Percentiles rank a stretch among this genome's conserved stretches.
Evolutionary conservation across 306 rosid species (phyloP).

Genomic region (Pachyrhizus erosus): DNA sequence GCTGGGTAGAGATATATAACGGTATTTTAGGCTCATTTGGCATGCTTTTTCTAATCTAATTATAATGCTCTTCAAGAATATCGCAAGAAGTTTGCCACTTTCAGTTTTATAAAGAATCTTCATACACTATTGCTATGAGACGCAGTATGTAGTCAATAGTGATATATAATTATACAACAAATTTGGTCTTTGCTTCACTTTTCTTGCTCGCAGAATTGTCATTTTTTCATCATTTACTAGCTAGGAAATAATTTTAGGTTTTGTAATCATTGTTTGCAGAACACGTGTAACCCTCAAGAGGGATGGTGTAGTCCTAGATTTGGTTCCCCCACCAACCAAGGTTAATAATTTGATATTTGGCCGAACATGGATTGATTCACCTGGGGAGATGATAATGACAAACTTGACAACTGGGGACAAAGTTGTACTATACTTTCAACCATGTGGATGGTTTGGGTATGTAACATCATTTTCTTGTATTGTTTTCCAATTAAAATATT

Average conservation of each 20-base stretch:
- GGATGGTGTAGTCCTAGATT: conserved; percentile 80
- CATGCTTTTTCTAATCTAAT: conserved; percentile 22
- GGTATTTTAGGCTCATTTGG: conserved; percentile 1
- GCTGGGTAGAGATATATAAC: conserved; percentile 17
- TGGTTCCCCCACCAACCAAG: conserved; percentile 98
- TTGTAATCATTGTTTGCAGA: conserved; percentile 51
- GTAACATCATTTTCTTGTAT: conserved; percentile 27
- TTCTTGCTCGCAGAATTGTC: conserved; percentile 10
- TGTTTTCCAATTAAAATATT: conserved; percentile 19
- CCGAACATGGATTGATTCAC: conserved; percentile 96
- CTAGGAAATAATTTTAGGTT: neutral
- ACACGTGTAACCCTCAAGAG: conserved; percentile 83
- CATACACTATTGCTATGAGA: conserved; percentile 12
- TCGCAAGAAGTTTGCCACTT: neutral
- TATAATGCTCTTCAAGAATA: conserved; percentile 35
- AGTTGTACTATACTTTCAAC: conserved; percentile 87
- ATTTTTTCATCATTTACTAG: conserved; percentile 23
- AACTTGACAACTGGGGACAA: conserved; percentile 91
- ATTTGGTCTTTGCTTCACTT: conserved; percentile 15
- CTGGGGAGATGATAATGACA: conserved; percentile 93
- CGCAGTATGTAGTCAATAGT: neutral
- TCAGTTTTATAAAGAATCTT: conserved; percentile 26
- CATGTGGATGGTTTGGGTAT: conserved; percentile 98
- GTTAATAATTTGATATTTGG: conserved; percentile 92
- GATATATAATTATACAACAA: neutral